Base-by-base conservation (phyloP, 2,329 filamentous ascomycete species). In the Verticillium zaregamsianum region DNA sequence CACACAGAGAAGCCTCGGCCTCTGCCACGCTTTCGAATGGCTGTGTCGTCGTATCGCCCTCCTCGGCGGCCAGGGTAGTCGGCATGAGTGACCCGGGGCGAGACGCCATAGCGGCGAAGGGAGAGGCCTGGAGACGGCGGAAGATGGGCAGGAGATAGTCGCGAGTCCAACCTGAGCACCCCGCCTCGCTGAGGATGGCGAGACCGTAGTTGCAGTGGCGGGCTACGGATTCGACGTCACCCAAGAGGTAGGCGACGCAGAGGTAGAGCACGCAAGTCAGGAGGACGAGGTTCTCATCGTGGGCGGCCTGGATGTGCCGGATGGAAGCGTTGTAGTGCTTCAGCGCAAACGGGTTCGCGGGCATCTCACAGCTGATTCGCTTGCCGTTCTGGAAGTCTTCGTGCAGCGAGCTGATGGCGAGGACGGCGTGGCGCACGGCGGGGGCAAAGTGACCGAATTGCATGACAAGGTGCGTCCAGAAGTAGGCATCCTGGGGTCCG, bases 201-300 rank as follows among this genome's bases (percentile, higher is more conserved):
- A 23, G 55, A 25, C 63, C 63, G 31, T 64, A 40, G 3, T 33
- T 20, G 37, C 45, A 61, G 31, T 64, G 73, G 57, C 77, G 73
- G 1, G 80, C 79, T 17, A 77, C 76, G 8, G 71, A 69, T 55
- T 80, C 78, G 20, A 65, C 49, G 62, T 84, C 79, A 40, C 80
- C 79, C 49, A 80, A 80, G 59, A 85, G 73, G 64, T 82, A 82
- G 68, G 85, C 83, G 58, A 85, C 77, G 64, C 81, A 82, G 23
- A 82, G 79, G 62, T 84, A 83, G 23, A 85, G 70, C 0, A 83
- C 69, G 63, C 81, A 83, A 11, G 78, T 78, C 4, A 82, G 71
- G 20, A 84, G 67, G 0, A 73, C 72, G 0, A 76, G 3, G 67
- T 67, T 39, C 64, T 64, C 57, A 56, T 62, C 62, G 23, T 55